A percentile compares a stretch with the other conserved stretches of the same genome.
Conservation (phyloP, 495 filamentous ascomycete species). For the Penicillium tannophilum region DNA sequence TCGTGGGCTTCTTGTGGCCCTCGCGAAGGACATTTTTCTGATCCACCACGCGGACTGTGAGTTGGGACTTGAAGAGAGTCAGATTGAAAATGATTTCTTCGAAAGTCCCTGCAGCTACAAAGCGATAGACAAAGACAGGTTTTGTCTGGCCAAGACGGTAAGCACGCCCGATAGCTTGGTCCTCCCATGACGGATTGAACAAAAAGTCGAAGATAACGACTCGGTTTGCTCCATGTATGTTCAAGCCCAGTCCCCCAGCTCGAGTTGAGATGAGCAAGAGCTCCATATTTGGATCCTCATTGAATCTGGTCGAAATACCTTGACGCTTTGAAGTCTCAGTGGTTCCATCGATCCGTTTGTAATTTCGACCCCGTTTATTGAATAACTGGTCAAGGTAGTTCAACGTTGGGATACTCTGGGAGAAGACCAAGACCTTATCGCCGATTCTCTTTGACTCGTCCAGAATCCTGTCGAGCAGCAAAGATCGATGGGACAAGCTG, state of each 20-base stretch:
- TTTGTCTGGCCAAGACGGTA: conserved; percentile 88
- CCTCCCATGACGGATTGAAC: conserved; percentile 79
- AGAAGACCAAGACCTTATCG: conserved; percentile 80
- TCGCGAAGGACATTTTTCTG: conserved; percentile 69
- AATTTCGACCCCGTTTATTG: conserved; percentile 40
- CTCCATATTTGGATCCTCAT: conserved; percentile 35
- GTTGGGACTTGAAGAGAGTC: conserved; percentile 76
- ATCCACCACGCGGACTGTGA: conserved; percentile 79
- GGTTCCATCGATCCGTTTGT: conserved; percentile 66
- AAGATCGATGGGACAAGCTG: conserved; percentile 63
- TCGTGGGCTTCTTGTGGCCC: conserved; percentile 47
- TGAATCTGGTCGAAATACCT: conserved; percentile 65
- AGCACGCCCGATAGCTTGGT: conserved; percentile 85
- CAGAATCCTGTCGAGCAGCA: conserved; percentile 67
- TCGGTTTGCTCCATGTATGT: conserved; percentile 82
- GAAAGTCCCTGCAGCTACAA: conserved; percentile 76
- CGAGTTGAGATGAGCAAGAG: conserved; percentile 82
- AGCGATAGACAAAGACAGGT: conserved; percentile 84
- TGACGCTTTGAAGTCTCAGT: conserved; percentile 59
- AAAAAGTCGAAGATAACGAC: conserved; percentile 85
- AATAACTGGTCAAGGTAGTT: conserved; percentile 65
- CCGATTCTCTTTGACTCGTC: conserved; percentile 55
- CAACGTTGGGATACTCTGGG: conserved; percentile 69
- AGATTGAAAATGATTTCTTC: conserved; percentile 72
- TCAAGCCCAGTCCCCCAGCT: conserved; percentile 81